Percentiles rank a stretch among this genome's conserved stretches.
These are phyloP conservation scores for Metschnikowia noctiluminum DNA, from an alignment of 805 yeast genomes.

Conservation along the genomic window DNA sequence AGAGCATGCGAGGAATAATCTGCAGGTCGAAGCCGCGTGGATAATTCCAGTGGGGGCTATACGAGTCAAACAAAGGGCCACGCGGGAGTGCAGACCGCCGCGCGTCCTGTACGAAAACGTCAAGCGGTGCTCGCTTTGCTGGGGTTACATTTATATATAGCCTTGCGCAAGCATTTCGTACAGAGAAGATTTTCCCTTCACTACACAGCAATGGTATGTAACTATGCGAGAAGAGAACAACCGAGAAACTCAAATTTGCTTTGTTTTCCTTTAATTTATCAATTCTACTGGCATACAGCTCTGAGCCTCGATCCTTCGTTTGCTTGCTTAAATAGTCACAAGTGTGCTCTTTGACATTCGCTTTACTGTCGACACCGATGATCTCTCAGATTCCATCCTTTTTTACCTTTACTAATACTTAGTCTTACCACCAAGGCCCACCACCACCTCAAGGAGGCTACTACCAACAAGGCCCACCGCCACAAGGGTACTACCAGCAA, in stretches of 20 bases:
- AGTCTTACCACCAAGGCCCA: conserved; percentile 9
- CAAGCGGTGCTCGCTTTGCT: not conserved
- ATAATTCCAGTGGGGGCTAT: not conserved
- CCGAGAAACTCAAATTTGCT: no score
- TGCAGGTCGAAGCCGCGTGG: not conserved
- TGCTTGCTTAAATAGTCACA: no score
- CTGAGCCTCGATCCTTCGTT: no score
- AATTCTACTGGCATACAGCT: no score
- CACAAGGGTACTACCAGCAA: conserved; percentile 30
- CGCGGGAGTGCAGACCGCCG: not conserved
- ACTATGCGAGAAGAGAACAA: not conserved
- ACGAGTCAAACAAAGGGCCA: no score
- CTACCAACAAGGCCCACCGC: conserved; percentile 22
- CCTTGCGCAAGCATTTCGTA: not conserved
- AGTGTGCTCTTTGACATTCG: no score
- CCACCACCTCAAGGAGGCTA: conserved; percentile 13
- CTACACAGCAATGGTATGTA: not conserved
- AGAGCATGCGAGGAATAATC: not conserved
- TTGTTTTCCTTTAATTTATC: no score
- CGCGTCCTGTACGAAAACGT: not conserved
- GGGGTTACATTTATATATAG: not conserved
- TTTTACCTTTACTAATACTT: conserved; percentile 4
- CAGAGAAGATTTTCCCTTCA: not conserved
- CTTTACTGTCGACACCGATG: no score
- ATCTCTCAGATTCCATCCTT: no score